Evolutionary conservation across 345 rosid species (phyloP).

Genomic region (Gossypium raimondii): DNA sequence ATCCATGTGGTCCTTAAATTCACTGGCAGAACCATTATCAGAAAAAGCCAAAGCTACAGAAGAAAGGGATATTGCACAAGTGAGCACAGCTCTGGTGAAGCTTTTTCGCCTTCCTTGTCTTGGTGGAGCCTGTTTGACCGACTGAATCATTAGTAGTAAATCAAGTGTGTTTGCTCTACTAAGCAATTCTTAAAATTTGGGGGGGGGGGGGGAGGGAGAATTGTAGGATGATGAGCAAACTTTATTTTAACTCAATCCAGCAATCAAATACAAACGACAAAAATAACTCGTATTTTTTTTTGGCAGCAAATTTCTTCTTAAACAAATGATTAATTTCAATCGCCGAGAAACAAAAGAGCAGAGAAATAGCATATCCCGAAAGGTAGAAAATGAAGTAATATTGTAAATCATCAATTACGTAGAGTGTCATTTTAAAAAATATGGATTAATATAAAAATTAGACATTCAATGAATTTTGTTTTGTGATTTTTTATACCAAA

Average conservation of each 20-base stretch:
- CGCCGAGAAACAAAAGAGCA: no score
- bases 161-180: background rate
- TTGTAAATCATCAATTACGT: no score
- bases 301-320: background rate
- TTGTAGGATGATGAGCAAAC: background rate
- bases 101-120: background rate
- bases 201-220: rapidly evolving
- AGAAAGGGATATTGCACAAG: conserved; percentile 84
- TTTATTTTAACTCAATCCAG: background rate
- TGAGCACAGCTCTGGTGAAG: conserved; percentile 18
- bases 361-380: no score
- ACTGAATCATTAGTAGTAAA: background rate
- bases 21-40: conserved; percentile 51
- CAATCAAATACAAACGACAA: background rate
- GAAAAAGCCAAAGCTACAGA: conserved; percentile 64
- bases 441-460: no score
- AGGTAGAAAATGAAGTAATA: no score
- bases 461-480: no score
- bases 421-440: no score
- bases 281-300: background rate
- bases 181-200: background rate
- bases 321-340: no score
- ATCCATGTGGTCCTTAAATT: conserved; percentile 12
- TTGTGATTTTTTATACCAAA: no score
- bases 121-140: background rate